phyloP scores from a whole-genome alignment of 2,329 filamentous ascomycete genomes.

The Berkeleyomyces rouxiae region DNA sequence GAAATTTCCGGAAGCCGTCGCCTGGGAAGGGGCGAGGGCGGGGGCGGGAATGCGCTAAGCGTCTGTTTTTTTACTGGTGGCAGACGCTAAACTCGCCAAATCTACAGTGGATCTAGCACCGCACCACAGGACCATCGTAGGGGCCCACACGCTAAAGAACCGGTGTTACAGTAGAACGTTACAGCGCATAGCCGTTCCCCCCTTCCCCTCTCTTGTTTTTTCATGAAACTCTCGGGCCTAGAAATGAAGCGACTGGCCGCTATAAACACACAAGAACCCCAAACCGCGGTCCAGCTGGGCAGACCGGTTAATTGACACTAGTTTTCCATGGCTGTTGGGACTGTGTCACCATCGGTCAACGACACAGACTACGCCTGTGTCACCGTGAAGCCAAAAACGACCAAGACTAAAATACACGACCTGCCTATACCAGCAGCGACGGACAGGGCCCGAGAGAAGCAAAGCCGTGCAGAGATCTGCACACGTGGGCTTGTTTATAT shows the following conservation, averaged over 20 bases:
- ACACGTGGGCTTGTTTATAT: no score
- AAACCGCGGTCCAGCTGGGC: not conserved
- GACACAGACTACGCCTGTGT: not conserved
- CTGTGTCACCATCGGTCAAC: constrained; percentile 1
- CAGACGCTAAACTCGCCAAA: not conserved
- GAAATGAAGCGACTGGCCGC: not conserved
- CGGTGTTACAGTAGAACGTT: not conserved
- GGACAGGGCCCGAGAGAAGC: not conserved
- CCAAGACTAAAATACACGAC: not conserved
- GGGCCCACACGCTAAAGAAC: not conserved
- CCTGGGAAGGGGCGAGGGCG: not conserved
- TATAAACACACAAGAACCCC: not conserved
- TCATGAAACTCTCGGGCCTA: not conserved
- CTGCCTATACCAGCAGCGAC: not conserved
- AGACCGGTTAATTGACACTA: not conserved
- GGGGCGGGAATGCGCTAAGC: not conserved
- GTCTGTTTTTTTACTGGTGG: not conserved
- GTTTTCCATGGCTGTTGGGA: not conserved
- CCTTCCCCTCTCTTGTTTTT: no score
- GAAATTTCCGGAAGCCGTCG: not conserved
- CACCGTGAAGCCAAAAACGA: not conserved
- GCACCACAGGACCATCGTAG: not conserved
- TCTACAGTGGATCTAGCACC: not conserved
- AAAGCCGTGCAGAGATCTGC: not conserved
- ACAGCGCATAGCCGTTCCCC: not conserved